Percentiles rank a stretch among this genome's conserved stretches.
Evolutionary conservation across 192 early-diverging fungal genomes (phyloP).

Genomic region (Gaertneriomyces sp.): DNA sequence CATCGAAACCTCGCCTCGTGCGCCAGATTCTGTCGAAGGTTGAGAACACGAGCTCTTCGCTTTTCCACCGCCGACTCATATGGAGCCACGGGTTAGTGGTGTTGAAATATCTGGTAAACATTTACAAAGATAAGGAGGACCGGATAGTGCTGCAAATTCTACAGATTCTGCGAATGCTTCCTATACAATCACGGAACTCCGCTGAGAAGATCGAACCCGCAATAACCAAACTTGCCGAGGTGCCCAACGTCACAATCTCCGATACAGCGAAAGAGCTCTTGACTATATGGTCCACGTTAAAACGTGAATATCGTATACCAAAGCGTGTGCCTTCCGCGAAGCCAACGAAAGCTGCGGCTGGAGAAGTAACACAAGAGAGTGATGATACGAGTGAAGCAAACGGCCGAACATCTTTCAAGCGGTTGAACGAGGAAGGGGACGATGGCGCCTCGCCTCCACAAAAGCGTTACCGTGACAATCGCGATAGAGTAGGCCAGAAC

Average conservation of each 20-base stretch:
- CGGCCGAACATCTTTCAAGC: too few species aligned
- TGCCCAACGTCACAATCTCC: constrained; percentile 44
- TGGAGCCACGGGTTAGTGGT: constrained; percentile 68
- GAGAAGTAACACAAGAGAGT: neutral
- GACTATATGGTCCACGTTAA: constrained; percentile 34
- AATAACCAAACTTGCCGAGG: constrained; percentile 49
- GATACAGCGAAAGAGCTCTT: constrained; percentile 48
- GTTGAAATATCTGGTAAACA: constrained; percentile 45
- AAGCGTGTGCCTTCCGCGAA: constrained; percentile 29
- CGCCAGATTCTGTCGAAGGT: constrained; percentile 20
- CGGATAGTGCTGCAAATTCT: constrained; percentile 28
- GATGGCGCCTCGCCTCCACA: too few species aligned
- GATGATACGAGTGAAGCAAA: too few species aligned
- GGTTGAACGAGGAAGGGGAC: too few species aligned
- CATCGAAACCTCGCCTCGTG: constrained; percentile 17
- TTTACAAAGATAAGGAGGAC: neutral
- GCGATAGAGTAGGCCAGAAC: too few species aligned
- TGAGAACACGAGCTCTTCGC: constrained; percentile 43
- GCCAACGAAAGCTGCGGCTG: constrained; percentile 1
- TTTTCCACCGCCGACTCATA: constrained; percentile 56
- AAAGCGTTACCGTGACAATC: too few species aligned
- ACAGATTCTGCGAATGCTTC: constrained; percentile 67
- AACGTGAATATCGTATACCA: constrained; percentile 48
- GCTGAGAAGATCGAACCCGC: constrained; percentile 72
- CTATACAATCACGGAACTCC: constrained; percentile 74